A percentile compares a stretch with the other conserved stretches of the same genome.
These are phyloP conservation scores for Pulveroboletus sp. DNA, from an alignment of 768 basidiomycete species.

Conservation along the genomic window DNA sequence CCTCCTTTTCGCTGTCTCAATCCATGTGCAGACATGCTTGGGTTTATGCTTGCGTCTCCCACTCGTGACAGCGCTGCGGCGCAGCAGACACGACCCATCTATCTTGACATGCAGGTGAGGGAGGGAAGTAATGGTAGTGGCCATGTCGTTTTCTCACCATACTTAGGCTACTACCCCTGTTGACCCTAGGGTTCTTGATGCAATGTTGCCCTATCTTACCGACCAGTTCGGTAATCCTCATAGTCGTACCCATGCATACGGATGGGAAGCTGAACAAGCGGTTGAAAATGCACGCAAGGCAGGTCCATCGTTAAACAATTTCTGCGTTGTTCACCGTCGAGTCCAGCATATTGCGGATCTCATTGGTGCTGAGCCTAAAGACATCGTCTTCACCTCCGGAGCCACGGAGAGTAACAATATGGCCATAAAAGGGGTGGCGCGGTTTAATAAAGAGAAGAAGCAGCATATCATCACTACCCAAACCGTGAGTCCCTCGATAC, in stretches of 20 bases:
- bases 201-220: conserved; percentile 93
- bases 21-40: conserved; percentile 67
- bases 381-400: conserved; percentile 95
- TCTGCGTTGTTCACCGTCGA: neutral
- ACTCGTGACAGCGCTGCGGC: conserved; percentile 51
- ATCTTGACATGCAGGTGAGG: conserved; percentile 93
- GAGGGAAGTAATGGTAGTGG: neutral
- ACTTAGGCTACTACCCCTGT: conserved; percentile 91
- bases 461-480: conserved; percentile 92
- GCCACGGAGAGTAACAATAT: conserved; percentile 98
- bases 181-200: conserved; percentile 93
- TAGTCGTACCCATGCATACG: conserved; percentile 96
- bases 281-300: conserved; percentile 91
- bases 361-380: conserved; percentile 92
- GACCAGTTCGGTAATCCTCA: conserved; percentile 98
- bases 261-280: conserved; percentile 96
- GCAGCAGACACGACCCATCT: conserved; percentile 81
- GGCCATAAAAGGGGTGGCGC: conserved; percentile 94
- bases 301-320: conserved; percentile 9
- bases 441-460: conserved; percentile 92
- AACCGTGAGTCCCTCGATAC: conserved; percentile 52
- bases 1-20: neutral
- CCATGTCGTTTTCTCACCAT: conserved; percentile 5
- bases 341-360: conserved; percentile 81
- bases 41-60: conserved; percentile 73